Percentiles rank a stretch among this genome's conserved stretches.
Conservation (phyloP, 176 grass and related monocot species). For the Phoenix dactylifera region DNA sequence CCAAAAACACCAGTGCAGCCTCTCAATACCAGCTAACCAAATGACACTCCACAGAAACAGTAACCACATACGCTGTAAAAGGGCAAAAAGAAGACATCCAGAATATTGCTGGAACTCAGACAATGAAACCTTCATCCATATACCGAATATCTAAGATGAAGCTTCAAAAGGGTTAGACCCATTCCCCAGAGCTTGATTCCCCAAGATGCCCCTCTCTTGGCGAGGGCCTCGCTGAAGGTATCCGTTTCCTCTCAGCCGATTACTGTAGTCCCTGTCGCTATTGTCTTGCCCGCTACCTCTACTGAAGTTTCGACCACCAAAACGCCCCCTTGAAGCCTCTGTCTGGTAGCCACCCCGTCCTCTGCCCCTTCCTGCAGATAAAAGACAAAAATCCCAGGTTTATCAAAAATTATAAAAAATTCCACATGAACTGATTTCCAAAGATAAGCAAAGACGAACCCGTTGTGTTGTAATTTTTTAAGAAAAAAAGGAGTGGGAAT, state of each 20-base stretch:
- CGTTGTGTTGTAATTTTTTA: too few relatives aligned
- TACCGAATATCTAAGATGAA: neutral
- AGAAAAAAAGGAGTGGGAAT: too few relatives aligned
- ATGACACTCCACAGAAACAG: neutral
- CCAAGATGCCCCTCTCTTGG: neutral
- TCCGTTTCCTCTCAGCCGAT: conserved; percentile 32
- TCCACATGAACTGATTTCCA: too few relatives aligned
- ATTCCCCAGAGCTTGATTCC: too few relatives aligned
- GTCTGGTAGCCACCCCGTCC: conserved; percentile 15
- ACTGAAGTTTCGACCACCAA: conserved; percentile 12
- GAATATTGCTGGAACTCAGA: neutral
- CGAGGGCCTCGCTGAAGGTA: conserved; percentile 29
- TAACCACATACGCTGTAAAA: neutral
- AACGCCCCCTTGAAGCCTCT: conserved; percentile 28
- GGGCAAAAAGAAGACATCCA: too few relatives aligned
- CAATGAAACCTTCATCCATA: neutral
- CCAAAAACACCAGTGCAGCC: neutral
- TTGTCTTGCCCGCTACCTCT: conserved; percentile 1
- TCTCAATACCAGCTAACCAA: neutral
- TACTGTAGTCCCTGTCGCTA: conserved; percentile 23
- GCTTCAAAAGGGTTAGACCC: neutral
- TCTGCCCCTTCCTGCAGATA: conserved; percentile 26
- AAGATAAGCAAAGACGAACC: too few relatives aligned
- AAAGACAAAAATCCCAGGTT: neutral
- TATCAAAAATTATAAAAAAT: too few relatives aligned